Conservation (phyloP, 139 green algal species). For the Micromonas commoda region DNA sequence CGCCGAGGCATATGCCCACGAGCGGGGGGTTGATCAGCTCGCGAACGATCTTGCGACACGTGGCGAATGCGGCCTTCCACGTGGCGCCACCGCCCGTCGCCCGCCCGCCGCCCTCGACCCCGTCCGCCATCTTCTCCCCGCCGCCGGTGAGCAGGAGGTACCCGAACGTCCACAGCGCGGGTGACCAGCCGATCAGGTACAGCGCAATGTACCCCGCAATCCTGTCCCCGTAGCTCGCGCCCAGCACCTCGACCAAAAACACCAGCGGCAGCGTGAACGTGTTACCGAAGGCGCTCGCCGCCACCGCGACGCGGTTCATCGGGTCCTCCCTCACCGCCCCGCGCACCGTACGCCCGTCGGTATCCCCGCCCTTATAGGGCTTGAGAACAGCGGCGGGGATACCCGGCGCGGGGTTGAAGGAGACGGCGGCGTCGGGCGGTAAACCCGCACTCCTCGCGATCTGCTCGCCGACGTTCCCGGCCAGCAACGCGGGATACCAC, state of each 20-base stretch:
- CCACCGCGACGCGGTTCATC: slow-evolving; percentile 32
- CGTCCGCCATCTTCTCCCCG: too few relatives aligned
- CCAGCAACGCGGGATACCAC: too few relatives aligned
- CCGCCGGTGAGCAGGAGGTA: slow-evolving; percentile 28
- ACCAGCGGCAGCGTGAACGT: slow-evolving; percentile 56
- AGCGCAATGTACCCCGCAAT: slow-evolving; percentile 35
- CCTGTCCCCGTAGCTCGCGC: slow-evolving; percentile 26
- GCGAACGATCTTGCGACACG: neutral
- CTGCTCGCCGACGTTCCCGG: too few relatives aligned
- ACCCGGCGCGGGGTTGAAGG: too few relatives aligned
- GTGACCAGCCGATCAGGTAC: slow-evolving; percentile 45
- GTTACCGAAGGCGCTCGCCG: slow-evolving; percentile 54
- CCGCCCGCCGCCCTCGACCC: neutral
- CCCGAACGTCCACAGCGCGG: slow-evolving; percentile 51
- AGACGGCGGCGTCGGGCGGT: too few relatives aligned
- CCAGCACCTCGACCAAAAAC: slow-evolving; percentile 51
- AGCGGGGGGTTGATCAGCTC: slow-evolving; percentile 26
- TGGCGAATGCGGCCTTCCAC: neutral
- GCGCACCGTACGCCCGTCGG: too few relatives aligned
- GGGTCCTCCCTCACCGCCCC: neutral
- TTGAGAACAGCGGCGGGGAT: too few relatives aligned
- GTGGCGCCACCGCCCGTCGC: neutral
- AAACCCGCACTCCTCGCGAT: too few relatives aligned
- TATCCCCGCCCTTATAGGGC: too few relatives aligned
- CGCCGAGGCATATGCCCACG: slow-evolving; percentile 13